These are phyloP conservation scores for Yamadazyma sp. DNA, from an alignment of 805 yeast species.

Conservation along the genomic window DNA sequence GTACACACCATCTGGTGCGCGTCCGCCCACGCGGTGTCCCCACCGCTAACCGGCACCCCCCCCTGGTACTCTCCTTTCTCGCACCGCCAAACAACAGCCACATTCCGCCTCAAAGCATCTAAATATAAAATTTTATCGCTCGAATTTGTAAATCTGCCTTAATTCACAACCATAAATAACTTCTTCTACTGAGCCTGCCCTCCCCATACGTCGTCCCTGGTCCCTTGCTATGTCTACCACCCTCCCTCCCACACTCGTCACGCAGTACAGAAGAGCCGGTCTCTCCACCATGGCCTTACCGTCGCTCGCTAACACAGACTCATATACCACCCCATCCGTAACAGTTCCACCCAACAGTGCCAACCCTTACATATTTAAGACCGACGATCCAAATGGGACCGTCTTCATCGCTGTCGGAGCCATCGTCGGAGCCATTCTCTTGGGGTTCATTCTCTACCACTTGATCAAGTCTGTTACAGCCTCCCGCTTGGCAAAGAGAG, in stretches of 20 bases:
- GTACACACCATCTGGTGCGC: no score
- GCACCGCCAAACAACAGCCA: no score
- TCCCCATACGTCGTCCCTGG: not conserved
- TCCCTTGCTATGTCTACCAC: conserved; percentile 4
- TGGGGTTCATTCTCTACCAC: conserved; percentile 55
- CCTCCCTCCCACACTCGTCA: conserved; percentile 8
- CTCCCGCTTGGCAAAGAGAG: conserved; percentile 49
- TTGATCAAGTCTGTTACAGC: conserved; percentile 48
- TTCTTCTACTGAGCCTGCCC: not conserved
- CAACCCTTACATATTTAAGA: conserved; percentile 63
- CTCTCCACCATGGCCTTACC: conserved; percentile 16
- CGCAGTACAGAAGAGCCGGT: conserved; percentile 3
- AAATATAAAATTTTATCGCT: no score
- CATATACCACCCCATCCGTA: conserved; percentile 47
- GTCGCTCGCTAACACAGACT: conserved; percentile 16
- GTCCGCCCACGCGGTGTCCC: no score
- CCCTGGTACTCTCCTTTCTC: no score
- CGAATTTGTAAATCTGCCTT: no score
- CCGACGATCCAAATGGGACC: conserved; percentile 65
- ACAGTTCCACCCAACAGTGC: conserved; percentile 56
- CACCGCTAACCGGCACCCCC: no score
- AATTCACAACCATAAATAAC: not conserved
- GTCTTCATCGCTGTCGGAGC: conserved; percentile 82
- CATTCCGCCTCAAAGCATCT: no score
- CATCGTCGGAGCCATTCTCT: conserved; percentile 57